A percentile compares a stretch with the other conserved stretches of the same genome.
These are phyloP conservation scores for Yamadazyma songkhlaensis DNA, from an alignment of 1,139 yeast genomes.

Conservation along the genomic window DNA sequence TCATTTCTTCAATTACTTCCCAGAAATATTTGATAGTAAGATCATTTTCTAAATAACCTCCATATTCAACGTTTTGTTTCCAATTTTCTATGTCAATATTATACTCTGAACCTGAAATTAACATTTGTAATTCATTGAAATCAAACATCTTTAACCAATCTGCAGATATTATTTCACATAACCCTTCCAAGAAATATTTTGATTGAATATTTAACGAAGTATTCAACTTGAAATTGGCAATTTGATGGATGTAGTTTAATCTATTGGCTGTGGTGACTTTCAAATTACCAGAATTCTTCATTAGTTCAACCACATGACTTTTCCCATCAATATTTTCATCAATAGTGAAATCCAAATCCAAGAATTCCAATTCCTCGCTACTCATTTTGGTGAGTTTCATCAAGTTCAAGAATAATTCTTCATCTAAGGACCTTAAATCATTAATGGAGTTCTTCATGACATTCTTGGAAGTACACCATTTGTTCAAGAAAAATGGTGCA, in stretches of 20 bases:
- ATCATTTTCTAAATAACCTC: constrained; percentile 63
- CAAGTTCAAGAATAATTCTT: constrained; percentile 62
- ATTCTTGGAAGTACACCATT: constrained; percentile 48
- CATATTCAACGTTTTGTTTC: constrained; percentile 57
- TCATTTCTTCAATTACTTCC: constrained; percentile 72
- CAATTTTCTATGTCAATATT: constrained; percentile 73
- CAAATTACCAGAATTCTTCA: constrained; percentile 41
- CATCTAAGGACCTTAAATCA: constrained; percentile 72
- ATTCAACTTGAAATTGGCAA: constrained; percentile 80
- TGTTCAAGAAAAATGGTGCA: constrained; percentile 82
- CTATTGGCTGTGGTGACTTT: constrained; percentile 62
- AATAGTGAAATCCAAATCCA: constrained; percentile 68
- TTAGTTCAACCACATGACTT: constrained; percentile 50
- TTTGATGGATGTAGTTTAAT: constrained; percentile 70
- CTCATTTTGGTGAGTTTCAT: constrained; percentile 59
- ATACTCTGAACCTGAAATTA: constrained; percentile 76
- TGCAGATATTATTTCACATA: constrained; percentile 63
- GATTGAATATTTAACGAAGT: constrained; percentile 58
- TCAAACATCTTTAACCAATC: constrained; percentile 85
- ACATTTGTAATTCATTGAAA: constrained; percentile 75
- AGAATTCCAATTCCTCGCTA: constrained; percentile 51
- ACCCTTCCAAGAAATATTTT: constrained; percentile 65
- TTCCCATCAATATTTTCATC: constrained; percentile 42
- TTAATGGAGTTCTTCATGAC: constrained; percentile 62
- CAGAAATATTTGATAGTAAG: constrained; percentile 63